Conservation (phyloP, 1,139 yeast species). For the Eremothecium coryli region DNA sequence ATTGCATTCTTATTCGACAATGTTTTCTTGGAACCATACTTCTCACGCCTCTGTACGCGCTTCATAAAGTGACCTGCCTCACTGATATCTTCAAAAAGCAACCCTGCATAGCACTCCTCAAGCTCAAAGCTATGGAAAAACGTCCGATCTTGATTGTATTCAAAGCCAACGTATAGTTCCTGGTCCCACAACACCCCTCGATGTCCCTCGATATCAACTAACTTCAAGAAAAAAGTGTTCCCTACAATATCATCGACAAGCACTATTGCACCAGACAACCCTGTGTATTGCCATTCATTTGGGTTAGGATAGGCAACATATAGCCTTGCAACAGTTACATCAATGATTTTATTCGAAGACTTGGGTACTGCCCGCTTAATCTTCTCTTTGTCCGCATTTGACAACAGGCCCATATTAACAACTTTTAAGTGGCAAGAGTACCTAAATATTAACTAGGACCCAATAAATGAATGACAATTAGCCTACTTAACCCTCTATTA, state of each 20-base stretch:
- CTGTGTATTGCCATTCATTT: conserved; percentile 77
- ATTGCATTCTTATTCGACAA: conserved; percentile 79
- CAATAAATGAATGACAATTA: too few relatives aligned
- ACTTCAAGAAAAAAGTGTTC: conserved; percentile 79
- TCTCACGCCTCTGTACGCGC: conserved; percentile 63
- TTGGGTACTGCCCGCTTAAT: conserved; percentile 85
- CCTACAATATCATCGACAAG: conserved; percentile 91
- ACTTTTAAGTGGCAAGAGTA: background rate
- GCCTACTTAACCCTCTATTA: too few relatives aligned
- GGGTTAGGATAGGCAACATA: conserved; percentile 87
- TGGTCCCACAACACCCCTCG: conserved; percentile 96
- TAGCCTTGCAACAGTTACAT: conserved; percentile 82
- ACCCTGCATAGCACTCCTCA: conserved; percentile 84
- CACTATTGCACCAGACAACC: conserved; percentile 76
- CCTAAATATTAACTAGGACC: background rate
- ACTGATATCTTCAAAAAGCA: conserved; percentile 76
- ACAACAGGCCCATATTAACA: conserved; percentile 48
- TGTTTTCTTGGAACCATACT: conserved; percentile 81
- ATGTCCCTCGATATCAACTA: conserved; percentile 74
- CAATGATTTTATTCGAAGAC: conserved; percentile 76
- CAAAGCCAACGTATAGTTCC: conserved; percentile 79
- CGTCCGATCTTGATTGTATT: conserved; percentile 85
- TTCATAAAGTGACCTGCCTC: conserved; percentile 84
- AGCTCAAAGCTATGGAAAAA: conserved; percentile 92
- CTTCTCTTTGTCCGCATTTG: conserved; percentile 71